Evolutionary conservation across 352 stramenopile species (phyloP), one percentile per base, ranked within the genome.

Genomic region (Pythium apleroticum): DNA sequence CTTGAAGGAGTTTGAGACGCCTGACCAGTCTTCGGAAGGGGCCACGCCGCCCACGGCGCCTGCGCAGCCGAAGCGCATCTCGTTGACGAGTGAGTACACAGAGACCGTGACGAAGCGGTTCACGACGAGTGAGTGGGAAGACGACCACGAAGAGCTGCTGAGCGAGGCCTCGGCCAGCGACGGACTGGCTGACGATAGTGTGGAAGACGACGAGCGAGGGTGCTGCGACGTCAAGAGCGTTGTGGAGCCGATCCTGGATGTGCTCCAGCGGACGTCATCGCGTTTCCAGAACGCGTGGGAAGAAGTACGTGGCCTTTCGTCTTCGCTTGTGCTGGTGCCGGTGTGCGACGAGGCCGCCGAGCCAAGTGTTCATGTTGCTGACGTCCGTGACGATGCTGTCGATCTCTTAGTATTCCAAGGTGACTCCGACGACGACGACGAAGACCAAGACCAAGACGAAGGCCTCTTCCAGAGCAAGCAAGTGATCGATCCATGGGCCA

Each of bases 301-400:
- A 67, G 67, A 74, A 70, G 67, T 74, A 70, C 67, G 67, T 74
- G 56, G 30, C 2, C 37, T 70, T 10, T 74, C 67, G 57, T 74
- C 67, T 43, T 63, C 61, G 28, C 57, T 74, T 55, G 22, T 66
- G 52, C 31, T 73, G 56, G 46, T 69, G 35, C 66, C 66, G n/a
- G 31, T 72, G 30, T 72, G 58, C 37, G 52, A 49, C 50, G 22
- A 55, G 37, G 59, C 60, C 28, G 24, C 46, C 22, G 54, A 31
- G 11, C 66, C 48, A 37, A 52, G 28, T 63, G 7, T 55, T 49
- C 46, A 61, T 69, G 28, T 66, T 66, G 55, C 58, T 68, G 60
- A 64, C 52, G 41, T 57, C 25, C 65, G 58, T 69, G 66, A 53
- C 49, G 66, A 62, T 58, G 59, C 30, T 65, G 60, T 68, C 54